These are phyloP conservation scores for Hordeum vulgare DNA, from an alignment of 176 grass and related monocot species.

Conservation along the genomic window DNA sequence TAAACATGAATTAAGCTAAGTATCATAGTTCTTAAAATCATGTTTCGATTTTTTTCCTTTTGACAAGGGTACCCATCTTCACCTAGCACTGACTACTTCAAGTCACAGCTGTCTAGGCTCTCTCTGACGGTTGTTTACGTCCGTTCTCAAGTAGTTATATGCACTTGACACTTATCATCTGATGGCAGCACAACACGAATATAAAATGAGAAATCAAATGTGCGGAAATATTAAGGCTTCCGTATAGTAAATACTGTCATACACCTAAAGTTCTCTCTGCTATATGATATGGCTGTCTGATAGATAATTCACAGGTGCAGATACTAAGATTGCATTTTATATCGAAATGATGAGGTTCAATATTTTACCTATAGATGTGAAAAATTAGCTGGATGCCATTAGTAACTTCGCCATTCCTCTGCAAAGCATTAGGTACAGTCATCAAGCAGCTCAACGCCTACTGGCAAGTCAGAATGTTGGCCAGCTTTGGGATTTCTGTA, in stretches of 20 bases:
- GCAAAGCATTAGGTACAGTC: constrained; percentile 34
- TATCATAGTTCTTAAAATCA: neutral
- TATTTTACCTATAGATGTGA: constrained; percentile 20
- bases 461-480: constrained; percentile 36
- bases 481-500: constrained; percentile 38
- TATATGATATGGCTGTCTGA: neutral
- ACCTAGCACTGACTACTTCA: neutral
- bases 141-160: neutral
- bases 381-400: constrained; percentile 25
- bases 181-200: constrained; percentile 12
- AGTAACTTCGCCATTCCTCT: constrained; percentile 31
- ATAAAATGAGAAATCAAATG: constrained; percentile 4
- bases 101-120: neutral
- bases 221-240: neutral
- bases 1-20: neutral
- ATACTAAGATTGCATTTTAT: constrained; percentile 2
- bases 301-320: neutral
- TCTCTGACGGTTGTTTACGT: neutral
- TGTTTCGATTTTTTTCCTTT: neutral
- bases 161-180: neutral
- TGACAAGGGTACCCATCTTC: neutral
- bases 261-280: neutral
- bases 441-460: constrained; percentile 42
- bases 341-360: neutral
- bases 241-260: neutral